Percentiles rank a stretch among this genome's conserved stretches.
Evolutionary conservation across 176 grass and related monocot species (phyloP).

Genomic region (Oryza glaberrima): DNA sequence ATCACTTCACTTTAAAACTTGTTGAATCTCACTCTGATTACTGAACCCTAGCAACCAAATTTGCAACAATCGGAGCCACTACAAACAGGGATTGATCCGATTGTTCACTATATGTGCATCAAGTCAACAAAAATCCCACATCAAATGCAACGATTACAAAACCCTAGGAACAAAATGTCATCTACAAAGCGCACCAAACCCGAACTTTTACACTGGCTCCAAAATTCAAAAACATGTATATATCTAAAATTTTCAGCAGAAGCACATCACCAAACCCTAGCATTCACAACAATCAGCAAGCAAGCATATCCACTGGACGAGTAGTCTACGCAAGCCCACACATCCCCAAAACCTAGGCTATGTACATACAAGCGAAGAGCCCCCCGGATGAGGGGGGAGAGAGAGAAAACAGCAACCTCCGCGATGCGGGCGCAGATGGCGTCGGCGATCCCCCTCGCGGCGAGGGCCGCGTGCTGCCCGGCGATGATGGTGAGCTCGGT

Average conservation of each 20-base stretch:
- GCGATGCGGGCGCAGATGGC: slow-evolving; percentile 79
- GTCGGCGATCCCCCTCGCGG: slow-evolving; percentile 67
- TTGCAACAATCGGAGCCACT: neutral
- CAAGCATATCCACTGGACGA: slow-evolving; percentile 4
- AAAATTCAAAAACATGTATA: neutral
- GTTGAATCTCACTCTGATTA: neutral
- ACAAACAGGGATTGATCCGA: neutral
- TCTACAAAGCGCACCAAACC: neutral
- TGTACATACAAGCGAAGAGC: neutral
- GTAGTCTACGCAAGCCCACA: neutral
- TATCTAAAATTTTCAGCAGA: neutral
- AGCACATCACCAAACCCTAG: slow-evolving; percentile 20
- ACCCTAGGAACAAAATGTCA: neutral
- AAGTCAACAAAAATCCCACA: neutral
- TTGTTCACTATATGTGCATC: neutral
- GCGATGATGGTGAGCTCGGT: slow-evolving; percentile 95
- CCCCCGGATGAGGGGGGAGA: neutral
- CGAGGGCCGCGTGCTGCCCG: slow-evolving; percentile 56
- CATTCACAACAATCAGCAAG: neutral
- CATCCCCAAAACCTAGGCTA: neutral
- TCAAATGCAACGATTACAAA: neutral
- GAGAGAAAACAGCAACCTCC: slow-evolving; percentile 53
- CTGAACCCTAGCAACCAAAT: slow-evolving; percentile 1
- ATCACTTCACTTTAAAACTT: slow-evolving; percentile 19
- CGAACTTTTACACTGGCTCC: neutral